Evolutionary conservation across 768 basidiomycete genomes (phyloP), one percentile per base, ranked within the genome.

Genomic region (Tulasnella sp.): DNA sequence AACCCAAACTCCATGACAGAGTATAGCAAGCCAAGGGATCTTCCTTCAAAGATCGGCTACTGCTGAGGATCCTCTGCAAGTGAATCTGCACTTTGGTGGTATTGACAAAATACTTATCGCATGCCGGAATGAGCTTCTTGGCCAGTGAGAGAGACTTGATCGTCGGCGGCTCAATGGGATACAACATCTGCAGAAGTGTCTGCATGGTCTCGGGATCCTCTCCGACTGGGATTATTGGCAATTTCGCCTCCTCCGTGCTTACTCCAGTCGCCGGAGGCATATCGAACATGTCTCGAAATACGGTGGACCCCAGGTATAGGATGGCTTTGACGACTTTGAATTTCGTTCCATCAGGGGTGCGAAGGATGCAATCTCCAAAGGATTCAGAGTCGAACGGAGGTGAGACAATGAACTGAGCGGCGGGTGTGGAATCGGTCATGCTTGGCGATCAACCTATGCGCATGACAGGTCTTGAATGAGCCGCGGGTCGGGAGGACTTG

Each of bases 251-350:
- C 54, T 80, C 34, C 11, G 20, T 16, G 28, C 16, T 14, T 9
- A 0, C 28, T 14, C 22, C 0, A 22, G 37, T 14, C 16, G 20
- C 40, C 16, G 20, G 18, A 11, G 76, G 28, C 12, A 77, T 42
- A 12, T 48, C 54, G 48, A 77, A 77, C 76, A 77, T 77, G 37
- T 42, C 37, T 3, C 54, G 76, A 22, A 77, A 92, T 83, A 92
- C 88, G 11, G 89, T 87, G 14, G 92, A 93, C 0, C 90, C 89
- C 22, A 91, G 83, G 24, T 89, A 88, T 18, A 93, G 86, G 78
- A 92, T 85, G 58, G 88, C 82, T 82, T 89, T 90, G 87, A 90
- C 89, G 78, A 90, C 88, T 81, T 87, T 87, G 85, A 91, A 92
- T 80, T 87, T 86, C 81, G 88, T 86, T 28, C 85, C 82, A 82